Base-by-base conservation (phyloP, 1,284 basidiomycete genomes). In the Rhodotorula mucilaginosa region DNA sequence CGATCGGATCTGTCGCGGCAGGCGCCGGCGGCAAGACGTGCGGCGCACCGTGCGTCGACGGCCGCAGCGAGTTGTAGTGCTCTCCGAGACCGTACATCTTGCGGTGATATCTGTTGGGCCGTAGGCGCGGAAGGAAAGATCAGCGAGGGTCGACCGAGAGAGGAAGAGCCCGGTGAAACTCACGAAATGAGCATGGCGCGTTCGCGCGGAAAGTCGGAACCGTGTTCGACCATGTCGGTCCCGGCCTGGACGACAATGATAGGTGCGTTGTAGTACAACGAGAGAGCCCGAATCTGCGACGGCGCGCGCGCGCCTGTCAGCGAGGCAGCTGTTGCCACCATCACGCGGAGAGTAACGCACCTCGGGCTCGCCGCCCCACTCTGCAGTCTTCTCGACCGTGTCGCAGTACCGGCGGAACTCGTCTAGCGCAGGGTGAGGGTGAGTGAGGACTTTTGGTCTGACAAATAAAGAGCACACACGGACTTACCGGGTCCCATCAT, bases 351-450 rank as follows among this genome's bases (percentile, higher is more conserved):
- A 79, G 58, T 7, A 76, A 65, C 84, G 70, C 58, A 86, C 85
- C 80, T 99, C 97, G 3, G 94, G 95, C 82, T 99, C 93, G 52
- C 97, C 97, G 60, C 97, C 97, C 97, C 97, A 99, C 48, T 89
- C 87, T 15, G 88, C 91, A 15, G 93, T 96, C 78, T 89, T 86
- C 62, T 89, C 88, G 29, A 99, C 88, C 16, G 86, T 85, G 71
- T 84, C 82, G 80, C 94, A 97, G 81, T 99, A 98, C 72, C 84
- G 83, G 62, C 86, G 81, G 78, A 91, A 97, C 79, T 90, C 86
- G 56, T 82, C 82, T 77, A 70, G 39, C 8, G 15, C 12, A 5
- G 5, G 21, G 48, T 12, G 12, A 5, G 31, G 15, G 3, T 21
- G 5, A 10, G 16, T 29, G 19, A 18, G 16, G 13, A 6, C 16